phyloP scores from a whole-genome alignment of 495 filamentous ascomycete genomes.

The Podospora pseudocomata region DNA sequence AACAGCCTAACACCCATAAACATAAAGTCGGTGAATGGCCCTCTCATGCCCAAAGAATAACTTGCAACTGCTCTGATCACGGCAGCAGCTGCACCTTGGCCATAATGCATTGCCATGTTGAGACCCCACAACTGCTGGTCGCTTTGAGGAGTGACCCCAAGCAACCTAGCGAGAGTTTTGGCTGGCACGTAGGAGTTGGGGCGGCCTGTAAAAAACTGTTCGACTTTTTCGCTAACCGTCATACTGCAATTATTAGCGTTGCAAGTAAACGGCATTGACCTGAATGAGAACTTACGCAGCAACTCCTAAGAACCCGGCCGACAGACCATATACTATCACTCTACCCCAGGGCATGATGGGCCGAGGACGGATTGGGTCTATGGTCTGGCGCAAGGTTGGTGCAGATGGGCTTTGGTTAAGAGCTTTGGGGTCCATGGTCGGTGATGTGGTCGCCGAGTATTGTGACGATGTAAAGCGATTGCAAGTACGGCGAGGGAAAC shows the following conservation, averaged over 20 bases:
- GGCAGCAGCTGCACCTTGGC: conserved; percentile 23
- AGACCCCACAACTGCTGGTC: conserved; percentile 12
- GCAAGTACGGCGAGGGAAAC: too few species aligned
- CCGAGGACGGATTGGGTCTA: not conserved
- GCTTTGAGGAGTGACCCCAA: conserved; percentile 4
- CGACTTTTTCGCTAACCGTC: conserved; percentile 17
- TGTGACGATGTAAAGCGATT: too few species aligned
- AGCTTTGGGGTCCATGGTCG: not conserved
- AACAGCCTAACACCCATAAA: conserved; percentile 28
- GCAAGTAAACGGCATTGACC: not conserved
- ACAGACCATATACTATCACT: not conserved
- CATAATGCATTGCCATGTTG: conserved; percentile 28
- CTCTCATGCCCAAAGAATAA: conserved; percentile 29
- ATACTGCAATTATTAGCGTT: conserved; percentile 9
- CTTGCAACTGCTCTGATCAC: conserved; percentile 26
- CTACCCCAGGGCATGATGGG: not conserved
- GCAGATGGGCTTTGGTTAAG: not conserved
- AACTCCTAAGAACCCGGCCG: not conserved
- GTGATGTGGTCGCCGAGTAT: not conserved
- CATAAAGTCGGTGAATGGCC: conserved; percentile 34
- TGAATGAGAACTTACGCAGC: not conserved
- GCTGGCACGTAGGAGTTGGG: conserved; percentile 18
- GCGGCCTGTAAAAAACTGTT: conserved; percentile 16
- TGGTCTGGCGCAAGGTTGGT: not conserved
- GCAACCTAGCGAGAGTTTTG: conserved; percentile 11